Base-by-base conservation (phyloP, 371 early-diverging fungal genomes). In the Mucor mucedo region DNA sequence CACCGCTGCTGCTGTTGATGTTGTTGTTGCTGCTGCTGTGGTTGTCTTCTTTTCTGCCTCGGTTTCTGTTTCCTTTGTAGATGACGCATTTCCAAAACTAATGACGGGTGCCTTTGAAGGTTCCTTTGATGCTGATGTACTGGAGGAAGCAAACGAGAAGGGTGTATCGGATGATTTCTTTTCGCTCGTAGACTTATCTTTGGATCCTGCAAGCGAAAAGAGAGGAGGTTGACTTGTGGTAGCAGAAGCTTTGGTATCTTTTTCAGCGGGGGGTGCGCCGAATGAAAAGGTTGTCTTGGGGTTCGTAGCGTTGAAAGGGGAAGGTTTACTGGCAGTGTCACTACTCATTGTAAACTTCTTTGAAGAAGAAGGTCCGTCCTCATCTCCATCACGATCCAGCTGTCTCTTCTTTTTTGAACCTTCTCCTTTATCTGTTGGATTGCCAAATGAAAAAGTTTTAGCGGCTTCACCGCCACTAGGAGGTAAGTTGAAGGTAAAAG, bases 61-160 rank as follows among this genome's bases (percentile, higher is more conserved):
- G 16, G 16, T 44, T 16, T 44, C 44, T 14, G n/a, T 16, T 44
- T 44, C 44, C 1, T 44, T 44, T 44, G 13, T 16, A 13, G 3
- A n/a, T 44, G 44, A 44, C 2, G 44, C 40, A 39, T 6, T 39
- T 39, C 40, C 40, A 39, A 8, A 8, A 39, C 40, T 39, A 21
- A 21, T 21, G 21, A 21, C 21, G 21, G 21, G 21, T 21, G 21
- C 21, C 21, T 21, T 21, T 14, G 41, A 40, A 8, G 53, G 53
- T 0, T 30, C 14, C 28, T 50, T 59, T n/a, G 40, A 11, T 8
- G 5, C 13, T 30, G 29, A 38, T 8, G 27, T n/a, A 40, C 32
- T 9, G 16, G 62, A 28, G 16, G 62, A 14, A n/a, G 44, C 47
- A 45, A 53, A 61, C 8, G 40, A 30, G 40, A 56, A 56, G 6